Percentiles rank a stretch among this genome's conserved stretches.
phyloP scores from a whole-genome alignment of 2,329 filamentous ascomycete genomes.

The Penicillium sp. region DNA sequence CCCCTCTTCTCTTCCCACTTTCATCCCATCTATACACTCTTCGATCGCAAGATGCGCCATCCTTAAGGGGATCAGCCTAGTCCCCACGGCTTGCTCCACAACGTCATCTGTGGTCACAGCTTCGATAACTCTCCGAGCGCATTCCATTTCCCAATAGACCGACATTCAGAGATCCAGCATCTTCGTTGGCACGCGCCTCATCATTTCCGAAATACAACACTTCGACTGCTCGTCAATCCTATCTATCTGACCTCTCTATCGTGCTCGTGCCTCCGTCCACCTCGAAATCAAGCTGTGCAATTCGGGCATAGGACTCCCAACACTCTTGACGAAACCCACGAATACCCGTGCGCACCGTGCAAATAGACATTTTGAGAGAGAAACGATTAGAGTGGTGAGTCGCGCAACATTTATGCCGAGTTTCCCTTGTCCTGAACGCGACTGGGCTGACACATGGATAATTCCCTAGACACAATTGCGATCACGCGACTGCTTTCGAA shows the following conservation, averaged over 20 bases:
- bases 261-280: neutral
- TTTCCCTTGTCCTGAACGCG: neutral
- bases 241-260: neutral
- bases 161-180: neutral
- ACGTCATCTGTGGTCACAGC: conserved; percentile 27
- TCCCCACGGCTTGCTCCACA: conserved; percentile 15
- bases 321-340: conserved; percentile 22
- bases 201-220: neutral
- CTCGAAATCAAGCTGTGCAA: neutral
- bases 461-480: conserved; percentile 1
- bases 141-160: conserved; percentile 7
- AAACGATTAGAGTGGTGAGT: conserved; percentile 29
- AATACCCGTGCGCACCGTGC: conserved; percentile 18
- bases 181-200: neutral
- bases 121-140: conserved; percentile 10
- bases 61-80: conserved; percentile 22
- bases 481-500: conserved; percentile 7
- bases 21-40: conserved; percentile 11
- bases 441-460: conserved; percentile 4
- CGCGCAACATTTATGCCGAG: neutral
- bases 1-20: conserved; percentile 9
- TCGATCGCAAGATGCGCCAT: conserved; percentile 15
- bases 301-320: neutral
- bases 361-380: conserved; percentile 20
- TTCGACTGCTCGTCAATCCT: neutral